Evolutionary conservation across 352 stramenopile genomes (phyloP).

Genomic region (Phytophthora kernoviae): DNA sequence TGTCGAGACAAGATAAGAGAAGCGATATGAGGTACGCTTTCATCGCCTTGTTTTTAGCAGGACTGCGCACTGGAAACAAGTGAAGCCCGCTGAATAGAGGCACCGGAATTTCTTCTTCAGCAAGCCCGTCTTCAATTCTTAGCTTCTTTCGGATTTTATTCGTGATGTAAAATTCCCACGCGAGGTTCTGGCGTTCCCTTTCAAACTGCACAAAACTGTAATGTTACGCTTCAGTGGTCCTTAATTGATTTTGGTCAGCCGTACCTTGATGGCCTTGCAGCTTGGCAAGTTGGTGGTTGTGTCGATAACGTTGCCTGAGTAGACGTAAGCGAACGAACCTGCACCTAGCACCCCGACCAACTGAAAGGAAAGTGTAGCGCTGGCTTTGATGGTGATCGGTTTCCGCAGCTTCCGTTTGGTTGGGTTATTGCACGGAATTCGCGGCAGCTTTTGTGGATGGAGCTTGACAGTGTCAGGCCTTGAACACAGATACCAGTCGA

Average conservation of each 20-base stretch:
- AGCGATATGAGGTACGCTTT: too few species aligned
- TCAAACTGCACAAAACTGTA: slow-evolving; percentile 52
- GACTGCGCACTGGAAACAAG: slow-evolving; percentile 57
- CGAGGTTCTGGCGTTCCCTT: slow-evolving; percentile 65
- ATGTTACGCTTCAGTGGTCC: slow-evolving; percentile 5
- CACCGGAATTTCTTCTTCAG: slow-evolving; percentile 34
- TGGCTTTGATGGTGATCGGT: slow-evolving; percentile 41
- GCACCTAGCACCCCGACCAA: slow-evolving; percentile 67
- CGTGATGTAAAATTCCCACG: slow-evolving; percentile 84
- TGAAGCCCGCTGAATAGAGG: slow-evolving; percentile 56
- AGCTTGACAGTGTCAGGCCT: slow-evolving; percentile 52
- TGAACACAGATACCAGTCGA: slow-evolving; percentile 53
- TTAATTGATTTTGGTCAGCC: slow-evolving; percentile 1
- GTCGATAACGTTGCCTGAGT: slow-evolving; percentile 52
- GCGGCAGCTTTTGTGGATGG: slow-evolving; percentile 56
- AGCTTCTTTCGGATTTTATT: slow-evolving; percentile 54
- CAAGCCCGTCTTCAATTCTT: slow-evolving; percentile 23
- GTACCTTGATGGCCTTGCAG: slow-evolving; percentile 73
- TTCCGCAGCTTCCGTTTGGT: slow-evolving; percentile 66
- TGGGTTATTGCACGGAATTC: slow-evolving; percentile 47
- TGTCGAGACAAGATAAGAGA: slow-evolving; percentile 18
- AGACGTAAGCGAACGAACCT: slow-evolving; percentile 80
- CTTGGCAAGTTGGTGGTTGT: slow-evolving; percentile 17
- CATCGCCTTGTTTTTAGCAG: slow-evolving; percentile 1
- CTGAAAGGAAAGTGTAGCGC: slow-evolving; percentile 38